Base-by-base conservation (phyloP, 352 stramenopile species). In the Phytophthora tentaculata region DNA sequence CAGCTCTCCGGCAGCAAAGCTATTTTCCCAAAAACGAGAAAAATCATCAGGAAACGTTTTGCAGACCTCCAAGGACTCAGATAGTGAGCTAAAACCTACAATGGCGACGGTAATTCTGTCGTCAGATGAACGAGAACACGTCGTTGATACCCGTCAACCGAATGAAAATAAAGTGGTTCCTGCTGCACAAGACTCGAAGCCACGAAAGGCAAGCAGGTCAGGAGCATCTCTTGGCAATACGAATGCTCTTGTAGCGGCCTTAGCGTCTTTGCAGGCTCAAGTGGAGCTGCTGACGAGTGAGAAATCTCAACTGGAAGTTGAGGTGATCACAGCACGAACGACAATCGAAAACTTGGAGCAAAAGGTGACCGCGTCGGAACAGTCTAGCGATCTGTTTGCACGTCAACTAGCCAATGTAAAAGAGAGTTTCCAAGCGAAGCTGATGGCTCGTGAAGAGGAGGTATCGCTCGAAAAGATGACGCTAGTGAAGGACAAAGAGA, bases 391-490 rank as follows among this genome's bases (percentile, higher is more conserved):
- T 6, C 59, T 80, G 12, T 69, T 86, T 48, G 68, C 70, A 5
- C 66, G 69, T 0, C 77, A 88, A 53, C 58, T 88, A 13, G 53
- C 64, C 7, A 79, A 76, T 23, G 64, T 83, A 9, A 79, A 88
- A 50, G 80, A 83, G 14, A 77, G 67, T 28, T 84, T 83, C 35
- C 64, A 84, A 49, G 62, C 61, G 0, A 88, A 88, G 23, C 54
- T 84, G 12, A 54, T 76, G 24, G 61, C 60, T 48, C 69, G 61
- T 20, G 73, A 83, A 52, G 80, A 86, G 22, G 59, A 73, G 3
- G 41, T 77, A 0, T 71, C 70, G 2, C 48, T 65, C 1, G 75
- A 83, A 22, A 75, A 77, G 16, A 64, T 76, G 12, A 61, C 71
- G 13, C 44, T 76, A n/a, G 24, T 32, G 2, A 71, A 67, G 20